phyloP scores from a whole-genome alignment of 345 rosid species.

The Linum usitatissimum region DNA sequence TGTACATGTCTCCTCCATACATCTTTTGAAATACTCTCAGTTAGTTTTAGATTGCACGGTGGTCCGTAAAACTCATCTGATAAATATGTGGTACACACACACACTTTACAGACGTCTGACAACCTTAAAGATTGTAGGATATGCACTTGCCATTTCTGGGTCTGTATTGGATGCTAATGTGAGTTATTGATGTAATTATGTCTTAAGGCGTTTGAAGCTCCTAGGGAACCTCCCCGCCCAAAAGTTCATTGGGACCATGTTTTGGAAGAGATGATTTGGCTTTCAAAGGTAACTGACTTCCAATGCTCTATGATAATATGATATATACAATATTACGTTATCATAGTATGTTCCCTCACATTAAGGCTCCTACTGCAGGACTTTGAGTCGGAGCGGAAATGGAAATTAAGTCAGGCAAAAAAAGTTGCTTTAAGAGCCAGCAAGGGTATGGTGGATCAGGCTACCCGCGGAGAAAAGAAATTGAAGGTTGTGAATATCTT shows the following conservation, averaged over 20 bases:
- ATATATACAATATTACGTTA: neutral
- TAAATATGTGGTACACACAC: neutral
- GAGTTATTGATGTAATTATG: constrained; percentile 6
- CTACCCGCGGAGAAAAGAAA: constrained; percentile 89
- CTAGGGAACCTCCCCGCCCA: constrained; percentile 83
- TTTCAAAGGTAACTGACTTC: constrained; percentile 64
- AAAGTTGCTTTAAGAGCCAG: constrained; percentile 91
- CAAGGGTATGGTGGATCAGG: constrained; percentile 92
- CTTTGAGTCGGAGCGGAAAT: constrained; percentile 96
- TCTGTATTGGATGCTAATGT: neutral
- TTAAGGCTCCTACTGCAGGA: constrained; percentile 38
- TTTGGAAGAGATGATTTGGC: constrained; percentile 94
- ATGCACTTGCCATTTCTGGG: neutral
- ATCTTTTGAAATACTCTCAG: neutral
- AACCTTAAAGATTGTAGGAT: neutral
- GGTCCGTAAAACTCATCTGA: too few species aligned
- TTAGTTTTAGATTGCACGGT: neutral
- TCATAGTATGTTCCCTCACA: neutral
- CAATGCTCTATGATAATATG: neutral
- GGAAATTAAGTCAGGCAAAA: constrained; percentile 95
- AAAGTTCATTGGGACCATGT: constrained; percentile 99
- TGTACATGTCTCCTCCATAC: too few species aligned
- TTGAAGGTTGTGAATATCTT: constrained; percentile 50
- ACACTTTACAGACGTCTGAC: neutral
- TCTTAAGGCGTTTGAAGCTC: constrained; percentile 80